These are phyloP conservation scores for Baorangia bicolor DNA, from an alignment of 768 basidiomycete genomes.

Conservation along the genomic window DNA sequence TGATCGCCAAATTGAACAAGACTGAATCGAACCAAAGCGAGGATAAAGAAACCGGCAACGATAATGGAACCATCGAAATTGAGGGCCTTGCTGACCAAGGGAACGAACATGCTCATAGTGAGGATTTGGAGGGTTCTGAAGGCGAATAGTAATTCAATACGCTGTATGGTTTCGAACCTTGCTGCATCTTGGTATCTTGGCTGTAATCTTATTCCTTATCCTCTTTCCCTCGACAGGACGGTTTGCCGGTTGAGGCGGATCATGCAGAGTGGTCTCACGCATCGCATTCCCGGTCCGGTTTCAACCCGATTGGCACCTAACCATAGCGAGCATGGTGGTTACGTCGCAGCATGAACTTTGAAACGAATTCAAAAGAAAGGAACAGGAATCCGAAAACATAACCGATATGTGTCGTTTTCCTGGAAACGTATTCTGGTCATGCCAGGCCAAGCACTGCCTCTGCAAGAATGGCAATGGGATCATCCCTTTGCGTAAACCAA, in stretches of 20 bases:
- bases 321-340: conserved; percentile 4
- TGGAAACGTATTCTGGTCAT: neutral
- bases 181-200: conserved; percentile 32
- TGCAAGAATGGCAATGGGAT: conserved; percentile 17
- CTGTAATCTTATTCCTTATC: conserved; percentile 19
- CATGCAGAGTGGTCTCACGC: conserved; percentile 6
- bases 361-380: neutral
- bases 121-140: conserved; percentile 29
- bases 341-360: conserved; percentile 6
- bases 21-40: conserved; percentile 57
- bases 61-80: conserved; percentile 49
- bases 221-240: conserved; percentile 19
- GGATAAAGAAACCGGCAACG: conserved; percentile 42
- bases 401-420: neutral
- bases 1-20: conserved; percentile 84
- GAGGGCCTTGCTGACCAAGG: conserved; percentile 50
- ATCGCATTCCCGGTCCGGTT: conserved; percentile 6
- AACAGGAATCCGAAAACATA: conserved; percentile 3
- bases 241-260: conserved; percentile 19
- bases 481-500: conserved; percentile 12
- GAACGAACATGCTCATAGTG: conserved; percentile 27
- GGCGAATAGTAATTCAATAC: conserved; percentile 27
- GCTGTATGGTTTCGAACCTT: conserved; percentile 33
- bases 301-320: neutral
- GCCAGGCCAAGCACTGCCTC: conserved; percentile 20